Conservation (phyloP, 169 alveolate species). For the Babesia sp. region DNA sequence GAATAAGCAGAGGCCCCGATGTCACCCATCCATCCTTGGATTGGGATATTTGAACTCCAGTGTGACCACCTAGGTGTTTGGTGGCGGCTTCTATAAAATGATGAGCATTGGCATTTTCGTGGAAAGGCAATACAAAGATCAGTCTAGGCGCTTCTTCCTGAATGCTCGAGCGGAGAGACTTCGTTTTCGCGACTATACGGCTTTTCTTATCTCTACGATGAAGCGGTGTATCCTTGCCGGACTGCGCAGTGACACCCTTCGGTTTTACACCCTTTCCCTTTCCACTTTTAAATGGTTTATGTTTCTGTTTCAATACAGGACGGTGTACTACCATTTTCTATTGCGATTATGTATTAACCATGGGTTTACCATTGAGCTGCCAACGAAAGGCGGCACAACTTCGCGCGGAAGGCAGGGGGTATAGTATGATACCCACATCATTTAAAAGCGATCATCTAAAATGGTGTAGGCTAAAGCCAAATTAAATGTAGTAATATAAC, state of each 20-base stretch:
- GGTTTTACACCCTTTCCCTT: slow-evolving; percentile 42
- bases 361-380: not conserved
- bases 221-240: slow-evolving; percentile 19
- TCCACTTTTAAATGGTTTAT: slow-evolving; percentile 62
- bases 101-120: slow-evolving; percentile 24
- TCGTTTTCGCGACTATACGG: slow-evolving; percentile 56
- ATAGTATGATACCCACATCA: not conserved
- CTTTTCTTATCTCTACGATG: slow-evolving; percentile 51
- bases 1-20: slow-evolving; percentile 32
- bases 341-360: not conserved
- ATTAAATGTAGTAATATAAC: too few species aligned
- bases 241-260: not conserved
- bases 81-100: slow-evolving; percentile 41
- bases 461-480: too few species aligned
- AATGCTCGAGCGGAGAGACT: slow-evolving; percentile 23
- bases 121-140: slow-evolving; percentile 58
- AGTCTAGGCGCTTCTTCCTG: slow-evolving; percentile 60
- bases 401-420: not conserved
- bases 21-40: slow-evolving; percentile 30
- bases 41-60: not conserved
- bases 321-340: slow-evolving; percentile 59
- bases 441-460: too few species aligned
- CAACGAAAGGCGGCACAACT: not conserved
- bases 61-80: not conserved
- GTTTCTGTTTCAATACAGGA: slow-evolving; percentile 54